Evolutionary conservation across 1,284 basidiomycete genomes (phyloP), one percentile per base, ranked within the genome.

Genomic region (Sporisorium iseilematis-ciliati): DNA sequence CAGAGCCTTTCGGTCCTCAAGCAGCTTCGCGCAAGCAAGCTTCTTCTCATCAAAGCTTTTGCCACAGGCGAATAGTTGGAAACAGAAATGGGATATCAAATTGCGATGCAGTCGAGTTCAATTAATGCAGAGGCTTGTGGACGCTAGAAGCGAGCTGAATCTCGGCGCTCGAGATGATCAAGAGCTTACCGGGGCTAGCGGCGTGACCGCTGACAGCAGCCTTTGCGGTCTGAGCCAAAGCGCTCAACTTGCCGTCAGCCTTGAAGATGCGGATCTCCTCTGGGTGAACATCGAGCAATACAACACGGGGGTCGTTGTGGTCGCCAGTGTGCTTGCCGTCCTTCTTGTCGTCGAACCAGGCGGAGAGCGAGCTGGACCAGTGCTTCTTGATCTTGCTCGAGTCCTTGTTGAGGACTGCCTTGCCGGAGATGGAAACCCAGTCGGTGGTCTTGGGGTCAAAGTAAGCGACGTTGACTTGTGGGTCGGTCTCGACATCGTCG

Each of bases 311-410:
- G 76, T 97, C 95, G 63, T 89, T 88, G 59, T 89, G 88, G 80
- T 92, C 90, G 35, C 94, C 94, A 71, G 91, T 92, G 85, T 94
- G 93, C 18, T 92, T 87, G n/a, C 92, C 93, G 78, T 96, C 94
- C 51, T 91, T 91, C 68, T 95, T 88, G 84, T 95, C 91, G 21
- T 92, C 93, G 81, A 96, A 95, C 89, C 93, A 96, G 0, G 91
- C 92, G 50, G 67, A 60, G 40, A 82, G 66, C 8, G 50, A 25
- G 53, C 45, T 70, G 46, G 56, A 62, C 78, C 76, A 81, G 65
- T 81, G 78, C 70, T 80, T 78, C 77, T 81, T 82, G 70, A 80
- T 72, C 66, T 77, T 77, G 45, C 23, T n/a, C 23, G 29, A 38
- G 65, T 80, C 81, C 46, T 46, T 38, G 69, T 78, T 82, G 56